Evolutionary conservation across 1,284 basidiomycete species (phyloP).

Genomic region (Apiotrichum laibachii): DNA sequence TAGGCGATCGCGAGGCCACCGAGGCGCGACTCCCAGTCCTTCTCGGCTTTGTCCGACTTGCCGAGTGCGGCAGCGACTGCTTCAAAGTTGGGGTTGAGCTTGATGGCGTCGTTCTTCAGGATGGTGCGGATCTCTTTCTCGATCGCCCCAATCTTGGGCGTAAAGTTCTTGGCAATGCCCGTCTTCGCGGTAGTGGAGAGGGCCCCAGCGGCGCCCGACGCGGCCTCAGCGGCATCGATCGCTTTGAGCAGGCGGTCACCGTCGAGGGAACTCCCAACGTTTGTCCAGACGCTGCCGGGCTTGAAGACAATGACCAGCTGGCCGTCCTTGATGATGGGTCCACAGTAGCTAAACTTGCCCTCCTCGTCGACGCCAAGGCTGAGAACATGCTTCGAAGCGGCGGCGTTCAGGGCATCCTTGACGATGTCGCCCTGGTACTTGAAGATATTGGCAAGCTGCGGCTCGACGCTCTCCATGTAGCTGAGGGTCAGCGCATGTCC

Average conservation of each 20-base stretch:
- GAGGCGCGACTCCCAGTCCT: background rate
- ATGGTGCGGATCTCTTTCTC: background rate
- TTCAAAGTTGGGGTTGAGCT: slow-evolving; percentile 9
- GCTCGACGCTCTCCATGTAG: slow-evolving; percentile 1
- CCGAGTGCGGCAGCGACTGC: background rate
- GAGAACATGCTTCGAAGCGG: background rate
- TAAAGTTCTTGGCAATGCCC: background rate
- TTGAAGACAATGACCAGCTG: slow-evolving; percentile 8
- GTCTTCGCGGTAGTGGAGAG: background rate
- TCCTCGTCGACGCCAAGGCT: slow-evolving; percentile 6
- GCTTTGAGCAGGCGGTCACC: background rate
- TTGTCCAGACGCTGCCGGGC: slow-evolving; percentile 1
- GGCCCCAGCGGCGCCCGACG: background rate
- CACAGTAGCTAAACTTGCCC: slow-evolving; percentile 9
- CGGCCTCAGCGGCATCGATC: background rate
- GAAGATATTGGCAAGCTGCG: background rate
- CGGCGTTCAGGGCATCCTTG: slow-evolving; percentile 1
- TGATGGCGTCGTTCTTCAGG: slow-evolving; percentile 2
- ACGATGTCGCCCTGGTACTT: background rate
- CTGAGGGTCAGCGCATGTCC: background rate
- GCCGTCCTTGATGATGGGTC: slow-evolving; percentile 6
- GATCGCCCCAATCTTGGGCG: background rate
- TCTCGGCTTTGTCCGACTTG: background rate
- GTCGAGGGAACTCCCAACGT: background rate
- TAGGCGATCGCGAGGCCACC: background rate